Percentiles rank a stretch among this genome's conserved stretches.
These are phyloP conservation scores for Conoideocrella luteorostrata DNA, from an alignment of 2,329 filamentous ascomycete species.

Conservation along the genomic window DNA sequence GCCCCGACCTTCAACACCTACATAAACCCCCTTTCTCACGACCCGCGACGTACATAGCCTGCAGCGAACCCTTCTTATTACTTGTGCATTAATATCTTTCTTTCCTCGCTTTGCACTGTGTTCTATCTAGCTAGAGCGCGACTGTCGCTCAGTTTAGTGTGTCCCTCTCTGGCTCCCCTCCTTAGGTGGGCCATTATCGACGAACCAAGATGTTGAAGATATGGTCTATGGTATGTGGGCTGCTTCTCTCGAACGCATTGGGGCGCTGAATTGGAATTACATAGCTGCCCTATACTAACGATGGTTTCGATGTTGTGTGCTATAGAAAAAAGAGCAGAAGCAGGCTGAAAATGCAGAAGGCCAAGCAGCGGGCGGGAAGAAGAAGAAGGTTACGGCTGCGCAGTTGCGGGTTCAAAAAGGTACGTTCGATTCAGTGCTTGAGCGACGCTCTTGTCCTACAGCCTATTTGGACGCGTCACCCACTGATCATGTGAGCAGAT, in stretches of 20 bases:
- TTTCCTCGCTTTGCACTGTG: background rate
- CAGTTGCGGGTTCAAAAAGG: slow-evolving; percentile 95
- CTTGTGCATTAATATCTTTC: background rate
- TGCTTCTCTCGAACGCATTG: too few species aligned
- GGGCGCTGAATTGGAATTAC: background rate
- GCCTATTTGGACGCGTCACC: too few species aligned
- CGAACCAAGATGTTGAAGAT: slow-evolving; percentile 85
- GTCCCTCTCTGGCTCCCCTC: background rate
- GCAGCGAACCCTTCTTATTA: background rate
- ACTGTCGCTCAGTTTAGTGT: too few species aligned
- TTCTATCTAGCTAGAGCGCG: too few species aligned
- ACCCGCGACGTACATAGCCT: background rate
- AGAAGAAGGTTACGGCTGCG: slow-evolving; percentile 97
- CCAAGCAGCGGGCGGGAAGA: slow-evolving; percentile 66
- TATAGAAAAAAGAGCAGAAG: slow-evolving; percentile 91
- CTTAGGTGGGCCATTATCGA: background rate
- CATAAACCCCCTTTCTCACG: background rate
- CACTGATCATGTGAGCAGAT: too few species aligned
- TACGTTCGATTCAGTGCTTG: slow-evolving; percentile 30
- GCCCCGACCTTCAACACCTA: background rate
- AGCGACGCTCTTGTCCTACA: too few species aligned
- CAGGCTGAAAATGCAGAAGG: slow-evolving; percentile 80
- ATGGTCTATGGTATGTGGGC: slow-evolving; percentile 97
- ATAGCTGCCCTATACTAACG: background rate
- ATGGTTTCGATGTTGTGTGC: slow-evolving; percentile 16